These are phyloP conservation scores for Phylloporus arenicola DNA, from an alignment of 768 basidiomycete species.

Conservation along the genomic window DNA sequence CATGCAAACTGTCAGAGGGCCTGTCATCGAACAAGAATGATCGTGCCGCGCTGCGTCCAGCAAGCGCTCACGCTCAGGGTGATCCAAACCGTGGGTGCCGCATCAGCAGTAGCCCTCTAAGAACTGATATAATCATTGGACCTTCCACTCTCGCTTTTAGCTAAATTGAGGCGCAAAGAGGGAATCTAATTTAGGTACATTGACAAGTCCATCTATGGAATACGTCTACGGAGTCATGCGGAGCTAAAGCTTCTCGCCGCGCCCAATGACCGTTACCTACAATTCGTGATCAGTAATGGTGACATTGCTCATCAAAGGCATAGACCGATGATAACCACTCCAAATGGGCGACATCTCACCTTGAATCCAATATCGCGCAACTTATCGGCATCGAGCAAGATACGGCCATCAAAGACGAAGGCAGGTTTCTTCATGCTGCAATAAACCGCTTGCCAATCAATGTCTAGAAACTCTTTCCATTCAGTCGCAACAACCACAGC, in stretches of 20 bases:
- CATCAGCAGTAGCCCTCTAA: neutral
- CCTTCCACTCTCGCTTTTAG: conserved; percentile 1
- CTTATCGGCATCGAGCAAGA: conserved; percentile 77
- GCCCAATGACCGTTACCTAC: conserved; percentile 58
- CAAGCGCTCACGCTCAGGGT: neutral
- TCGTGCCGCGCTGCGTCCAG: neutral
- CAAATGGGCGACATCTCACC: conserved; percentile 32
- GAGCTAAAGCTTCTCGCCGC: conserved; percentile 39
- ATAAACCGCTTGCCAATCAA: conserved; percentile 89
- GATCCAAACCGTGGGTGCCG: too few species aligned
- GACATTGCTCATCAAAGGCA: conserved; percentile 4
- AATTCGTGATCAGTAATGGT: conserved; percentile 1
- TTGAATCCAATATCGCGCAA: conserved; percentile 88
- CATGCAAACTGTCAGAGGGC: too few species aligned
- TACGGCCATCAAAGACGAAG: conserved; percentile 91
- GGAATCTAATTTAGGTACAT: conserved; percentile 1
- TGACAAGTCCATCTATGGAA: neutral
- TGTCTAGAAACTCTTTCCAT: conserved; percentile 93
- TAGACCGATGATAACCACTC: neutral
- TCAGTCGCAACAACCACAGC: conserved; percentile 96
- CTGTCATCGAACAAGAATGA: neutral
- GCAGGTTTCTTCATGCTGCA: conserved; percentile 94
- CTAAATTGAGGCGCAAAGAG: conserved; percentile 7
- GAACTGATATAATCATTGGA: neutral
- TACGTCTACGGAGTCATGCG: neutral